Base-by-base conservation (phyloP, 2,329 filamentous ascomycete genomes). In the Didymellaceae sp. region DNA sequence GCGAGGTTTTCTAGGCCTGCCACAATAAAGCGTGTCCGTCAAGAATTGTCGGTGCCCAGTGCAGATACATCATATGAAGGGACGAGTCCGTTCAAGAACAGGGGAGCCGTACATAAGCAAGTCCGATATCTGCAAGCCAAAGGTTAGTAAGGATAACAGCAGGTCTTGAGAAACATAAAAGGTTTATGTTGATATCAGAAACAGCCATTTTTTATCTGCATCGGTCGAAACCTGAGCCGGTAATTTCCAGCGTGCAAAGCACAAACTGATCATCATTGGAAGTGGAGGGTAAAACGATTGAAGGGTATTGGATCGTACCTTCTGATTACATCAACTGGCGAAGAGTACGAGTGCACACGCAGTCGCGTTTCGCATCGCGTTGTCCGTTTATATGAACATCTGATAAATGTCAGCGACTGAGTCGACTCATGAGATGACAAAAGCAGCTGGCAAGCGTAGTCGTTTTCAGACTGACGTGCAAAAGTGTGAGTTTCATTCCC, bases 1-100 rank as follows among this genome's bases (percentile, higher is more conserved):
- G 90, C 91, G 86, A 96, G 91, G 92, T 96, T 96, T 96, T 95
- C 91, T 95, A 96, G 90, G 91, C 91, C 91, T 96, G 91, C 90
- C 91, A 77, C 90, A 90, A 89, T 83, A 78, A 71, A 90, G 91
- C 90, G 85, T 88, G 84, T 86, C 91, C 89, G 75, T 91, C 91
- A 91, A 86, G 76, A 80, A 76, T 77, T 79, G 76, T 95, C 91
- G 88, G 91, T 93, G 91, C 91, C 91, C 91, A 96, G 91, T 96
- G 91, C 91, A 90, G 82, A 89, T 54, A 91, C 89, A 91, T 93
- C 89, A 90, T 85, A 64, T 67, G 72, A 58, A 32, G 51, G 32
- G 42, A 52, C 26, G 50, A 35, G 30, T 26, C 38, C 25, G 37
- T 31, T 13, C 49, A 54, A 31, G 32, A 32, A 32, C 33, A 52